A percentile compares a stretch with the other conserved stretches of the same genome.
Evolutionary conservation across 768 basidiomycete genomes (phyloP).

Genomic region (Cystoderma amianthinum): DNA sequence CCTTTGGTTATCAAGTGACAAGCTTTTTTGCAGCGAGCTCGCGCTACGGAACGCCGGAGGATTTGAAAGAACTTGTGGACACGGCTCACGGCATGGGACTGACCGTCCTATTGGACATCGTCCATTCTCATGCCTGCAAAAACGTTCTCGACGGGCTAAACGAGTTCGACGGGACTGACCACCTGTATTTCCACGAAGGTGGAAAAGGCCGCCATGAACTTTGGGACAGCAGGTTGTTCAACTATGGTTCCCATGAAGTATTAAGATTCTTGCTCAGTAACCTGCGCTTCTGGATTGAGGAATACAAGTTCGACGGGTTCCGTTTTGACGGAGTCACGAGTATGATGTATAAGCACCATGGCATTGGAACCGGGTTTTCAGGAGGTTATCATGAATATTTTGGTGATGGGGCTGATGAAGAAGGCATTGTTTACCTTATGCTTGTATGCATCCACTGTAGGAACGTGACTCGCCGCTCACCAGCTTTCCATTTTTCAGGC

Average conservation of each 20-base stretch:
- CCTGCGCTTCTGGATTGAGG: conserved; percentile 91
- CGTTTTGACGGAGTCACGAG: conserved; percentile 98
- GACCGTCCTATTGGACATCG: conserved; percentile 90
- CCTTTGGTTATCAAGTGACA: conserved; percentile 97
- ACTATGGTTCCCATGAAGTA: conserved; percentile 93
- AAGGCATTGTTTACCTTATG: conserved; percentile 95
- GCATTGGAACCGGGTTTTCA: conserved; percentile 95
- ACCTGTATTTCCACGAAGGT: conserved; percentile 96
- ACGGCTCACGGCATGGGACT: conserved; percentile 92
- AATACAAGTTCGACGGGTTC: conserved; percentile 96
- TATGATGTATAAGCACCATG: conserved; percentile 99
- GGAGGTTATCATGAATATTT: conserved; percentile 99
- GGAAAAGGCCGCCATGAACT: conserved; percentile 87
- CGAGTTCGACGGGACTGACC: conserved; percentile 94
- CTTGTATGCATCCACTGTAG: conserved; percentile 49
- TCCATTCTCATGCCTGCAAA: conserved; percentile 98
- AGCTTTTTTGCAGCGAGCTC: conserved; percentile 96
- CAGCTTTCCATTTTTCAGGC: conserved; percentile 47
- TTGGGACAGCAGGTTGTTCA: conserved; percentile 98
- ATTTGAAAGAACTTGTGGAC: conserved; percentile 92
- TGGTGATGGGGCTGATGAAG: conserved; percentile 75
- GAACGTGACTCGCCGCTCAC: neutral
- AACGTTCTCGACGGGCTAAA: conserved; percentile 96
- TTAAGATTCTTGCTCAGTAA: conserved; percentile 93
- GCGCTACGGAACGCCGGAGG: conserved; percentile 93